Evolutionary conservation across 805 yeast genomes (phyloP).

Genomic region (Ogataea dorogensis): DNA sequence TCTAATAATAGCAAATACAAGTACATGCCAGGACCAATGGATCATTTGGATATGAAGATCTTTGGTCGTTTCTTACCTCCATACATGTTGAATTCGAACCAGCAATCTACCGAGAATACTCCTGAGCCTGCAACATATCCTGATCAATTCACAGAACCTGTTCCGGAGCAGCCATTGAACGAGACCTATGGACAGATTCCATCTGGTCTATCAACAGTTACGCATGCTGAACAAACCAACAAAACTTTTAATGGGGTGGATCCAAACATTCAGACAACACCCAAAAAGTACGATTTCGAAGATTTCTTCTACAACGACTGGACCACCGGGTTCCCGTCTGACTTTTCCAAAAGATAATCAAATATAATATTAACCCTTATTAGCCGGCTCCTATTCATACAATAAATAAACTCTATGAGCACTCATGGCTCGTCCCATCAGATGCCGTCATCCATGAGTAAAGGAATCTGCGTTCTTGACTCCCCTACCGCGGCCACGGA

Average conservation of each 20-base stretch:
- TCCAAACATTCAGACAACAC: constrained; percentile 21
- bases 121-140: constrained; percentile 13
- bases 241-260: constrained; percentile 29
- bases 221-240: constrained; percentile 29
- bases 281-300: constrained; percentile 27
- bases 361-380: background rate
- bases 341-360: constrained; percentile 14
- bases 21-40: constrained; percentile 81
- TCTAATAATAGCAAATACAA: constrained; percentile 21
- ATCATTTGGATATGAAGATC: constrained; percentile 77
- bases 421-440: background rate
- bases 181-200: constrained; percentile 29
- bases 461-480: constrained; percentile 11
- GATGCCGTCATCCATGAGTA: constrained; percentile 1
- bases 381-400: constrained; percentile 6
- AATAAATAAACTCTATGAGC: constrained; percentile 8
- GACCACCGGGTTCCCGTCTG: constrained; percentile 23
- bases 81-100: constrained; percentile 57
- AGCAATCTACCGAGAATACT: constrained; percentile 13
- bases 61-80: constrained; percentile 86
- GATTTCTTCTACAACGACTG: constrained; percentile 30
- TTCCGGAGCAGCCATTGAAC: constrained; percentile 2
- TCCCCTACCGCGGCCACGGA: constrained; percentile 80
- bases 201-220: constrained; percentile 33
- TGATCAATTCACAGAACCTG: constrained; percentile 5